Evolutionary conservation across 768 basidiomycete species (phyloP).

Genomic region (Serendipita vermifera): DNA sequence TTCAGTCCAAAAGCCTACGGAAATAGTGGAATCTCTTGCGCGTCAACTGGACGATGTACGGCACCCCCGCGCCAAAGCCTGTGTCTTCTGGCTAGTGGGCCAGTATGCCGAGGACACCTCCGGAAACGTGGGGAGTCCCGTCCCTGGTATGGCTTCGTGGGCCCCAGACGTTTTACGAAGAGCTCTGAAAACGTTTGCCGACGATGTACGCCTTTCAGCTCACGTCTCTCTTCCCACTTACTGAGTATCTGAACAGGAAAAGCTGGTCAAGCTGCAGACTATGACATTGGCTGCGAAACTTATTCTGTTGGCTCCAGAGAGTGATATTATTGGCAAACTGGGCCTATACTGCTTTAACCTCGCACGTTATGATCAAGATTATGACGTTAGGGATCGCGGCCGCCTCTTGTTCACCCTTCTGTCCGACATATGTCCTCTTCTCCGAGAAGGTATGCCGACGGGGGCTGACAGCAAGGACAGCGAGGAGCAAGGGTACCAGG

Average conservation of each 20-base stretch:
- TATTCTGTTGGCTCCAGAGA: slow-evolving; percentile 45
- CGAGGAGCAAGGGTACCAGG: slow-evolving; percentile 31
- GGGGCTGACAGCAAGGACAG: slow-evolving; percentile 20
- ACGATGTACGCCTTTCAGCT: slow-evolving; percentile 40
- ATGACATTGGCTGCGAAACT: slow-evolving; percentile 81
- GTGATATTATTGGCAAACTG: slow-evolving; percentile 14
- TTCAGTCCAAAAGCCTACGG: slow-evolving; percentile 28
- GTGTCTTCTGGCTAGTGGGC: slow-evolving; percentile 85
- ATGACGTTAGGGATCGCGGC: slow-evolving; percentile 83
- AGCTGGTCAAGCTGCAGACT: slow-evolving; percentile 67
- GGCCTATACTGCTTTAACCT: slow-evolving; percentile 64
- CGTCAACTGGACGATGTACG: slow-evolving; percentile 64
- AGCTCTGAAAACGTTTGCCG: slow-evolving; percentile 52
- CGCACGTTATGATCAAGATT: slow-evolving; percentile 77
- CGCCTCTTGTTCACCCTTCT: slow-evolving; percentile 67
- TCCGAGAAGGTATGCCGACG: slow-evolving; percentile 13
- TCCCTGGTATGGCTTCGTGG: slow-evolving; percentile 53
- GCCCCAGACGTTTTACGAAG: slow-evolving; percentile 84
- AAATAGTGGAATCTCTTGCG: slow-evolving; percentile 69
- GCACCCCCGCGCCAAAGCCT: slow-evolving; percentile 71
- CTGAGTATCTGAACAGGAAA: slow-evolving; percentile 31
- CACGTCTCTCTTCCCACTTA: not conserved
- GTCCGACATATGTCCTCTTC: slow-evolving; percentile 30
- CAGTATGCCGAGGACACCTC: slow-evolving; percentile 51
- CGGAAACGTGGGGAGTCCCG: slow-evolving; percentile 15